These are phyloP conservation scores for Fraxinus baroniana DNA, from an alignment of 305 asterid genomes.

Conservation along the genomic window DNA sequence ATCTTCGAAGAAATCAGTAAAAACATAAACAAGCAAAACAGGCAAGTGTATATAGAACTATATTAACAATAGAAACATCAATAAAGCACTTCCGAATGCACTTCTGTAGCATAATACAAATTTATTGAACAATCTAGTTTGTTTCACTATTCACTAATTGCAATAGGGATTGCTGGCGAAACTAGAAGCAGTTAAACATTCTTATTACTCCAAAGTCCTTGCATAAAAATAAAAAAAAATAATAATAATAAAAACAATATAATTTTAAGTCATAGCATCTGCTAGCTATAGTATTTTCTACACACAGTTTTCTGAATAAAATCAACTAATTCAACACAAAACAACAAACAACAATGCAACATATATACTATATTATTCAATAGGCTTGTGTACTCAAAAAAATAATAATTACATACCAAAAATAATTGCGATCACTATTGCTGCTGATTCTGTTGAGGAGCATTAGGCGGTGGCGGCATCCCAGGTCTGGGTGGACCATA, in stretches of 20 bases:
- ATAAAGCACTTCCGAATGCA: not conserved
- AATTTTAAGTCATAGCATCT: not conserved
- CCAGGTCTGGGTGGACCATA: constrained; percentile 24
- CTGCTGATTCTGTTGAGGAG: not conserved
- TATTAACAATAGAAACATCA: not conserved
- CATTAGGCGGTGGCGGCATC: constrained; percentile 10
- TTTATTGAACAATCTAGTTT: not conserved
- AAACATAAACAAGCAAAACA: not conserved
- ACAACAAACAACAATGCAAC: not conserved
- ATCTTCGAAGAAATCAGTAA: not conserved
- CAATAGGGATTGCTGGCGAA: not conserved
- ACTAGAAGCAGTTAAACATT: not conserved
- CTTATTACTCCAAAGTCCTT: not conserved
- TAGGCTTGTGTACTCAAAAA: not conserved
- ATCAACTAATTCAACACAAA: not conserved
- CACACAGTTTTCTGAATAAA: not conserved
- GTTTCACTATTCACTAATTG: not conserved
- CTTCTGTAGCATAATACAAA: not conserved
- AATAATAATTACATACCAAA: not conserved
- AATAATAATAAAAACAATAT: not conserved
- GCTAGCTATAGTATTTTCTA: not conserved
- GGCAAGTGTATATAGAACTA: not conserved
- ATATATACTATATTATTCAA: not conserved
- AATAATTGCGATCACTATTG: not conserved
- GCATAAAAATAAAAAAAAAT: no score